Conservation (phyloP, 2,329 filamentous ascomycete species). For the Microascus cirrosus region DNA sequence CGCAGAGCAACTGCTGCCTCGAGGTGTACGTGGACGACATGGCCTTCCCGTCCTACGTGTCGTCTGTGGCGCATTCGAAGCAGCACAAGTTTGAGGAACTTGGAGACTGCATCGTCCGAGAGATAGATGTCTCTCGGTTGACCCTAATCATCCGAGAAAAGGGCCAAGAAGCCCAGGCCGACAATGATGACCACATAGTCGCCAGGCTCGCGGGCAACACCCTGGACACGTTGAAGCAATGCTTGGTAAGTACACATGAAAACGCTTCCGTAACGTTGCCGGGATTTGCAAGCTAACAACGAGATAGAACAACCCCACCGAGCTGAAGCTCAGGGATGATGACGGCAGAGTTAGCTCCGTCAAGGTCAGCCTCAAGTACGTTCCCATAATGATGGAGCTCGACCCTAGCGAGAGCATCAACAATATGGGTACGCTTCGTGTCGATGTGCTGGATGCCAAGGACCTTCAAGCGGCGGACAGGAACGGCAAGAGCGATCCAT, state of each 20-base stretch:
- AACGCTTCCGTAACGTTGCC: neutral
- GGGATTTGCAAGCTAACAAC: neutral
- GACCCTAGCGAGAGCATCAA: slow-evolving; percentile 96
- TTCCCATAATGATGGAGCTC: slow-evolving; percentile 87
- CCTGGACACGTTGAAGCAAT: slow-evolving; percentile 76
- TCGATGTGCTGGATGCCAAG: slow-evolving; percentile 80
- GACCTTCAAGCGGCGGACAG: slow-evolving; percentile 89
- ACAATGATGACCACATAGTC: slow-evolving; percentile 62
- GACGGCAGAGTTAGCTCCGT: slow-evolving; percentile 68
- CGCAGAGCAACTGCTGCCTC: slow-evolving; percentile 63
- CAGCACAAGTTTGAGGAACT: slow-evolving; percentile 76
- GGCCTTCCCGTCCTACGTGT: slow-evolving; percentile 80
- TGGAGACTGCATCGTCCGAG: slow-evolving; percentile 89
- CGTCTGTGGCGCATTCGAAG: slow-evolving; percentile 60
- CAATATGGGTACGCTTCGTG: slow-evolving; percentile 90
- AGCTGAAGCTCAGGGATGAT: slow-evolving; percentile 66
- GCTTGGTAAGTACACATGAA: slow-evolving; percentile 47
- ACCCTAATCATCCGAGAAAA: slow-evolving; percentile 76
- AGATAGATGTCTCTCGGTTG: slow-evolving; percentile 91
- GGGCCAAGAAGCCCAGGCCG: slow-evolving; percentile 59
- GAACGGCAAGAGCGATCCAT: slow-evolving; percentile 95
- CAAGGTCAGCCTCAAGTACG: slow-evolving; percentile 87
- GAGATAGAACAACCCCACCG: slow-evolving; percentile 75
- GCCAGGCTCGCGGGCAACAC: slow-evolving; percentile 80
- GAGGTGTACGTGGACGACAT: slow-evolving; percentile 93